phyloP scores from a whole-genome alignment of 73 alveolate genomes.

The Paramecium tetraurelia region DNA sequence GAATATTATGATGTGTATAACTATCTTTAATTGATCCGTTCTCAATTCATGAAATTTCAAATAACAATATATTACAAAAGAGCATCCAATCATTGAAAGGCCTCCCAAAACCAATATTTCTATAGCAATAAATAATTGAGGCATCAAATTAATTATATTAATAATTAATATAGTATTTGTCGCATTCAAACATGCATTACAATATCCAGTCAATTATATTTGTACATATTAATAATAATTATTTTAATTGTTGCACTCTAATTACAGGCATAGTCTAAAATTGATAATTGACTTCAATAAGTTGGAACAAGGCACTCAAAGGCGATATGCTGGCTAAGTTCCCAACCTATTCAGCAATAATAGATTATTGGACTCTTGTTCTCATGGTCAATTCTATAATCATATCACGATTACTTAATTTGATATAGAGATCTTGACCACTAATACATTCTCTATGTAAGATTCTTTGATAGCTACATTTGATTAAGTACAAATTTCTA shows the following conservation, averaged over 20 bases:
- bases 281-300: background rate
- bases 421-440: background rate
- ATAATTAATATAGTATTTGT: background rate
- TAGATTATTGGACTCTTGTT: conserved; percentile 6
- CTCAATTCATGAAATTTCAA: background rate
- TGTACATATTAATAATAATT: background rate
- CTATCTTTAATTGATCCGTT: background rate
- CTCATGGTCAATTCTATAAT: background rate
- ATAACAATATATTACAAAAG: conserved; percentile 10
- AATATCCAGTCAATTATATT: background rate
- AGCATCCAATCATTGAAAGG: background rate
- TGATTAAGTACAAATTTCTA: background rate
- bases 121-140: background rate
- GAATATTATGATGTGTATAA: background rate
- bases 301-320: background rate
- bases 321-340: background rate
- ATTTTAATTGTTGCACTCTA: background rate
- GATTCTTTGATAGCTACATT: background rate
- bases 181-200: background rate
- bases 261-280: background rate
- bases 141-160: background rate
- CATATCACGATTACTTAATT: background rate
- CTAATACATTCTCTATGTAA: background rate
- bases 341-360: background rate
- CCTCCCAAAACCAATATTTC: background rate